Base-by-base conservation (phyloP, 495 filamentous ascomycete genomes). In the Elasticomyces elasticus region DNA sequence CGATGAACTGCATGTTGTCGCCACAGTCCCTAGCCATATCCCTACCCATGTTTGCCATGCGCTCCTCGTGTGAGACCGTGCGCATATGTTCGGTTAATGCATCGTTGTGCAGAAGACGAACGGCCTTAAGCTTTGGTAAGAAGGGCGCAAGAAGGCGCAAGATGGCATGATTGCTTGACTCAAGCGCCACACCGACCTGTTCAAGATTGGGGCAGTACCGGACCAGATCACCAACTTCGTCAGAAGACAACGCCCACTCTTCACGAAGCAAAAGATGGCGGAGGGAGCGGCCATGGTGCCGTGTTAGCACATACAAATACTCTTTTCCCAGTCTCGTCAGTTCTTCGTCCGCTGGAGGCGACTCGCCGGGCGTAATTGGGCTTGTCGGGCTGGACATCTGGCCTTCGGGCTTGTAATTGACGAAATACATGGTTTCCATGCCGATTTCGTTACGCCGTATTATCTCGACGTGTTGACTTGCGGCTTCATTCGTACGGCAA, bases 181-280 rank as follows among this genome's bases (percentile, higher is more conserved):
- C 43, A 19, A 63, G 44, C 23, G 59, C 48, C 10, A 66, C 43
- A 12, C 61, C 65, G 1, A 84, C 64, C 58, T 84, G 79, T 56
- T 83, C 79, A 19, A 82, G 63, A 47, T 82, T 75, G 2, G 78
- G 79, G 54, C 79, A 81, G 23, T 60, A 64, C 35, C 74, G 72
- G 13, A 79, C 73, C 24, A 84, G 64, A 10, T 70, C 71, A 3
- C 70, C 71, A 31, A 84, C 66, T 31, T 73, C 71, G 30, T 66
- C 65, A 17, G 67, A 64, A 25, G 70, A 72, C 1, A 84, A 70
- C 13, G 69, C 67, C 79, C 79, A 84, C 35, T 71, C 71, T 9
- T 79, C 72, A n/a, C 71, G 71, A 3, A 84, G 72, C 2, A 82
- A 67, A 7, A 84, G 75, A 48, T 79, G 76, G 27, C 71, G 72